These are phyloP conservation scores for Avena sativa DNA, from an alignment of 176 grass and related monocot species.

Conservation along the genomic window DNA sequence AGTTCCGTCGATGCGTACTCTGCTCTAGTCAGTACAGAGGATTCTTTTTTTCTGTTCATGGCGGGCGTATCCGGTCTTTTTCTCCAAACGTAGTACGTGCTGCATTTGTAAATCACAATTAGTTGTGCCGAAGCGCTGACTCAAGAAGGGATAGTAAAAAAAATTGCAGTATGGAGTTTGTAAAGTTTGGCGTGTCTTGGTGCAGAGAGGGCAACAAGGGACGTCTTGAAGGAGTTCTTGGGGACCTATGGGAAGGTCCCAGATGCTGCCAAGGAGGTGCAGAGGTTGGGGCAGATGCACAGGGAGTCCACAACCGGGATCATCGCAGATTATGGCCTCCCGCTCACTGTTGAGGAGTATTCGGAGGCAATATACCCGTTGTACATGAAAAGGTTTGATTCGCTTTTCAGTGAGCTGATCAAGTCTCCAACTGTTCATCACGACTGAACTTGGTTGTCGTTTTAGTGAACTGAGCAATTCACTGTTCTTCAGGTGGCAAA, in stretches of 20 bases:
- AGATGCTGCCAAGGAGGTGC: slow-evolving; percentile 65
- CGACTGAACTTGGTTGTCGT: not conserved
- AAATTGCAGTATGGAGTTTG: not conserved
- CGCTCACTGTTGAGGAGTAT: slow-evolving; percentile 68
- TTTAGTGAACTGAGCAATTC: not conserved
- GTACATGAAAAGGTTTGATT: slow-evolving; percentile 64
- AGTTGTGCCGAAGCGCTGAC: not conserved
- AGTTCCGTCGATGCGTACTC: not conserved
- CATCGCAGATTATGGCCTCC: slow-evolving; percentile 76
- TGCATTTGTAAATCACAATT: not conserved
- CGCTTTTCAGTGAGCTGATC: not conserved
- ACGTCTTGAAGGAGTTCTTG: slow-evolving; percentile 73
- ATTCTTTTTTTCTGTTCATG: not conserved
- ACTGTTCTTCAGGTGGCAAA: slow-evolving; percentile 64
- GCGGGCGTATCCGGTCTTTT: not conserved
- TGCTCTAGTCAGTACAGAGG: not conserved
- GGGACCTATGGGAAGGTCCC: slow-evolving; percentile 64
- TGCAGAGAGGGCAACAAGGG: slow-evolving; percentile 73
- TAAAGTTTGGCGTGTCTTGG: not conserved
- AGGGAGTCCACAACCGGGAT: slow-evolving; percentile 65
- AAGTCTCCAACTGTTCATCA: not conserved
- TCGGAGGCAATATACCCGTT: slow-evolving; percentile 72
- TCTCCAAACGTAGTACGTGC: not conserved
- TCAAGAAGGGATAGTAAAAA: not conserved
- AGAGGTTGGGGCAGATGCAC: slow-evolving; percentile 79